Evolutionary conservation across 2,329 filamentous ascomycete genomes (phyloP), one percentile per base, ranked within the genome.

Genomic region (Hymenotorrendiella dingleyae): DNA sequence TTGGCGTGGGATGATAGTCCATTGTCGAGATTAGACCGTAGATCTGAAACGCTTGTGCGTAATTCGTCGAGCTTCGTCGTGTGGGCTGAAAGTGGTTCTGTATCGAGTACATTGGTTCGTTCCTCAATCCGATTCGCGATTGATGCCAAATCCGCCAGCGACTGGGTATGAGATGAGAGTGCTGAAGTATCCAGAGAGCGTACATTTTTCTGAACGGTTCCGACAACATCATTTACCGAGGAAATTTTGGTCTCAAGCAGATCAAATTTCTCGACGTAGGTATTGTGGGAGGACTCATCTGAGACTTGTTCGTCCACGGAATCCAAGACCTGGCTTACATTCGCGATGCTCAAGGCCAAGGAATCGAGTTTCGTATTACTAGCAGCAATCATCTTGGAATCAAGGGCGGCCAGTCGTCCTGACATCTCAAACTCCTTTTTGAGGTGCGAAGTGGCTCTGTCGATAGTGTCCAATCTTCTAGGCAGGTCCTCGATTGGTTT

Each of bases 311-410:
- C 27, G 20, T 40, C 17, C 5, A 40, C 38, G n/a, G 49, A 43
- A 19, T 53, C 50, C 9, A 49, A 27, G 10, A 52, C 21, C 17
- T 45, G 33, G 6, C 36, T 40, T 11, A 54, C 41, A 30, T 48
- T 52, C 2, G 42, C 47, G 6, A 53, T 44, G 26, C 45, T 43
- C 8, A 43, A 42, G 20, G 45, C 45, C 19, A 53, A 36, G 21
- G 33, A 46, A 21, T 49, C 49, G 4, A 54, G 27, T 24, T 47
- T 41, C 26, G 48, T 38, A 35, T 45, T 52, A 24, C 47, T 53
- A 10, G 40, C 42, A 3, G 48, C 49, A 22, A 51, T 26, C 17
- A 53, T 41, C 17, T 54, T 53, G 9, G 52, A 53, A 26, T 51
- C 49, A 27, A 53, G 30, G 4, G 52, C 52, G 26, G 50, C 52